phyloP scores from a whole-genome alignment of 495 filamentous ascomycete genomes.

The Aspergillus ellipticus region DNA sequence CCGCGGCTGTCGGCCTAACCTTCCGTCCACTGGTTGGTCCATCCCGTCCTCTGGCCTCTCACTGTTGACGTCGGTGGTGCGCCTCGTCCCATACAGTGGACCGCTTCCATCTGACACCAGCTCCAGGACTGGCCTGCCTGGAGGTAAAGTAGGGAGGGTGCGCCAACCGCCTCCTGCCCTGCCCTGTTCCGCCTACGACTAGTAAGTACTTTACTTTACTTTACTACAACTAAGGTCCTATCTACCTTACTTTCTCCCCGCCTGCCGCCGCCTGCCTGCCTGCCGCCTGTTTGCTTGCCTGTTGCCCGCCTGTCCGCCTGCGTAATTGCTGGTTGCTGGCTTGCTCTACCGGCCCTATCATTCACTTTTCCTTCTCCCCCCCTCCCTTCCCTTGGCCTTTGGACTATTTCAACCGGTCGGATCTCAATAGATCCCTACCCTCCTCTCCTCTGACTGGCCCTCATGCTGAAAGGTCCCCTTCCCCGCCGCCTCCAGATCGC shows the following conservation, averaged over 20 bases:
- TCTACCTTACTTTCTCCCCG: background rate
- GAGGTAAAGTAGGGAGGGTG: no score
- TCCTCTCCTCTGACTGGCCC: background rate
- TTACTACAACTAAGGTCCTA: background rate
- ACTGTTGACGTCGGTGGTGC: background rate
- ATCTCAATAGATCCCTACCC: background rate
- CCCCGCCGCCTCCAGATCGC: background rate
- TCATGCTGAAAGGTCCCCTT: background rate
- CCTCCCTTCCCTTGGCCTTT: no score
- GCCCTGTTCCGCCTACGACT: background rate
- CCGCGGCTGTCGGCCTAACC: background rate
- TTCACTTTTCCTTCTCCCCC: background rate
- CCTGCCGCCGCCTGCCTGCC: background rate
- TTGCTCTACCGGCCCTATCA: background rate
- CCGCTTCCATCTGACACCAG: background rate
- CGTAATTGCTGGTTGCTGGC: background rate
- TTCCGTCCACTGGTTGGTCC: constrained; percentile 5
- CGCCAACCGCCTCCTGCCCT: no score
- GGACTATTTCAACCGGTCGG: background rate
- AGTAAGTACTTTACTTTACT: background rate
- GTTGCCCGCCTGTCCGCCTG: background rate
- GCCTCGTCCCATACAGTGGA: background rate
- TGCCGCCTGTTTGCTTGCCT: background rate
- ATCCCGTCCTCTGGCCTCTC: background rate
- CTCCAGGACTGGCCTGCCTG: background rate